These are phyloP conservation scores for Alternaria brassicicola DNA, from an alignment of 2,329 filamentous ascomycete genomes.

Conservation along the genomic window DNA sequence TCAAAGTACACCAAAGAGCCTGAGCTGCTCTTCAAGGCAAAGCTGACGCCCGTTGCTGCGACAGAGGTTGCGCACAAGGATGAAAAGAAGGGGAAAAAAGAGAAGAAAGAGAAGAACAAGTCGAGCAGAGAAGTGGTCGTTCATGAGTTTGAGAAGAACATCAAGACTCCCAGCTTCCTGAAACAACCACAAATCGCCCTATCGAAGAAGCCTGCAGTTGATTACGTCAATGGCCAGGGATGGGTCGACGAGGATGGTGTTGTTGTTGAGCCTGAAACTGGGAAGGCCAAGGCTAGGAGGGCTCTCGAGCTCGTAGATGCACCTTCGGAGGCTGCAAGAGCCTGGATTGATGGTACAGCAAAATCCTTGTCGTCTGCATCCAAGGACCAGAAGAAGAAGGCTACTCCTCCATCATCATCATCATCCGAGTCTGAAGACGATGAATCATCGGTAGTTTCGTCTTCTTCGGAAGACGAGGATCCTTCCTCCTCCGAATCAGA, in stretches of 20 bases:
- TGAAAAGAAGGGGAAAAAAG: slow-evolving; percentile 58
- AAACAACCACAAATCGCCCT: slow-evolving; percentile 60
- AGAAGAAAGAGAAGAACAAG: slow-evolving; percentile 66
- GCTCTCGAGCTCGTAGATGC: slow-evolving; percentile 42
- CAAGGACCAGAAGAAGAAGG: slow-evolving; percentile 28
- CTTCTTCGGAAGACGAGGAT: slow-evolving; percentile 40
- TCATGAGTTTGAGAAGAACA: slow-evolving; percentile 88
- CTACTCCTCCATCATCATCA: slow-evolving; percentile 32
- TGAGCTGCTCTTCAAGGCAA: slow-evolving; percentile 85
- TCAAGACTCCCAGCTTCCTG: slow-evolving; percentile 81
- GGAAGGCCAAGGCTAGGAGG: slow-evolving; percentile 43
- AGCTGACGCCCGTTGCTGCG: slow-evolving; percentile 61
- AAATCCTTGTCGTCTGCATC: slow-evolving; percentile 23
- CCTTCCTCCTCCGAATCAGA: slow-evolving; percentile 27
- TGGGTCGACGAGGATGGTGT: slow-evolving; percentile 84
- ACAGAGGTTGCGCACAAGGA: slow-evolving; percentile 46
- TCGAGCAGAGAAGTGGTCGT: slow-evolving; percentile 66
- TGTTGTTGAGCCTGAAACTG: slow-evolving; percentile 67
- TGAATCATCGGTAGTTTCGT: slow-evolving; percentile 46
- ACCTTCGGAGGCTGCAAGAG: slow-evolving; percentile 28
- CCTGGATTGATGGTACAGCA: slow-evolving; percentile 26
- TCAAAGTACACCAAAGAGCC: slow-evolving; percentile 81
- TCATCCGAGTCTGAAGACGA: slow-evolving; percentile 36
- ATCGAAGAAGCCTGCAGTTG: slow-evolving; percentile 57
- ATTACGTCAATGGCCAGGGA: slow-evolving; percentile 82